phyloP scores from a whole-genome alignment of 176 grass and related monocot species.

The Aegilops sharonensis region DNA sequence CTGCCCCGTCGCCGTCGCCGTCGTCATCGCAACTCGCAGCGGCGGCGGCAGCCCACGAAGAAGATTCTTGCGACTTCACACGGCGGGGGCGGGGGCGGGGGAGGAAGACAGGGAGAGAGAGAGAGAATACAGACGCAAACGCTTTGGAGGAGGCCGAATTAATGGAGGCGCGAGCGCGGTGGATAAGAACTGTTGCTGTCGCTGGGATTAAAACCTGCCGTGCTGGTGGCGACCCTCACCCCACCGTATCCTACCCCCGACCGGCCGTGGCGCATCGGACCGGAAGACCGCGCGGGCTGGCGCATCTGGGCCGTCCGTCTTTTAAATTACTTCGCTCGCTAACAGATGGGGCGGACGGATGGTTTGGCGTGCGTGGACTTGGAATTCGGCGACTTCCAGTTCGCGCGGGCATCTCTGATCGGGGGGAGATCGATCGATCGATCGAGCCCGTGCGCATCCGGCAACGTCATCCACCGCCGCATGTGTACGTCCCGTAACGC shows the following conservation, averaged over 20 bases:
- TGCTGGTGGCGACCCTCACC: background rate
- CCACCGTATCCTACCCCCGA: background rate
- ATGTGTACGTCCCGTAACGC: background rate
- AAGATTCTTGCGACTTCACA: slow-evolving; percentile 22
- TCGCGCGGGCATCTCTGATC: background rate
- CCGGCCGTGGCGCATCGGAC: background rate
- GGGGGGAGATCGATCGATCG: no score
- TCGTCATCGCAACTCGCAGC: background rate
- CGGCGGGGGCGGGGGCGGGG: background rate
- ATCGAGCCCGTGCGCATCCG: background rate
- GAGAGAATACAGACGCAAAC: no score
- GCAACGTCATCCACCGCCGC: background rate
- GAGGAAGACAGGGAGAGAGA: no score
- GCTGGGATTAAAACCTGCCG: background rate
- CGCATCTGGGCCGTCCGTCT: background rate
- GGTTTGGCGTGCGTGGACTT: background rate
- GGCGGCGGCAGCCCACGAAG: background rate
- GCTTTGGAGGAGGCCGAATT: background rate
- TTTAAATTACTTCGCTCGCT: background rate
- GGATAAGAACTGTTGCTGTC: background rate
- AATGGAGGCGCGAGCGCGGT: background rate
- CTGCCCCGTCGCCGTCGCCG: slow-evolving; percentile 12
- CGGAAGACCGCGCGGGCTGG: no score
- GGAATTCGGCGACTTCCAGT: background rate
- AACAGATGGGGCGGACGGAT: no score